Evolutionary conservation across 805 yeast genomes (phyloP).

Genomic region (Blastobotrys attinorum): DNA sequence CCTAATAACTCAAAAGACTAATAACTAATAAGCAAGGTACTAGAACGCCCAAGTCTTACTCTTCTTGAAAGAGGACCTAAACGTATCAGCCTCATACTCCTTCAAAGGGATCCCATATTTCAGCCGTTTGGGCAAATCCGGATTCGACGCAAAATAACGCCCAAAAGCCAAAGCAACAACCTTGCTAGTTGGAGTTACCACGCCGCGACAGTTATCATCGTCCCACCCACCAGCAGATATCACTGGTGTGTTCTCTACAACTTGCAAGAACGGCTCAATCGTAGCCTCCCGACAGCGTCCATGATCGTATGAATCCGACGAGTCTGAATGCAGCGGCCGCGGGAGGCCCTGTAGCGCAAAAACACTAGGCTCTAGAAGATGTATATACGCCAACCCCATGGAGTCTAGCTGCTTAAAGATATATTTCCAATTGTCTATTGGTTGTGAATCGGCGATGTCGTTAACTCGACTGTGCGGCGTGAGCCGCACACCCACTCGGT

Average conservation of each 20-base stretch:
- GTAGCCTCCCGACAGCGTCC: no score
- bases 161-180: no score
- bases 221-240: neutral
- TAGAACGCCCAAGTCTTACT: no score
- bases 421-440: neutral
- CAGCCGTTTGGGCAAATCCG: constrained; percentile 43
- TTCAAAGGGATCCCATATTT: constrained; percentile 34
- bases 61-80: no score
- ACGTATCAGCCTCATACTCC: constrained; percentile 40
- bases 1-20: no score
- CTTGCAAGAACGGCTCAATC: neutral
- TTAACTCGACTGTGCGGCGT: constrained; percentile 17
- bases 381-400: constrained; percentile 29
- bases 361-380: constrained; percentile 30
- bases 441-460: constrained; percentile 5
- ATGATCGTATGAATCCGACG: no score
- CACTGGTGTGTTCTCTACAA: neutral
- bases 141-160: constrained; percentile 45
- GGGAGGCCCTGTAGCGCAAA: no score
- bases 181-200: no score
- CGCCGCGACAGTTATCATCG: neutral
- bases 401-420: constrained; percentile 12
- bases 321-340: no score
- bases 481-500: constrained; percentile 37
- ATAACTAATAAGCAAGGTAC: no score